phyloP scores from a whole-genome alignment of 129 eudicot species.

The Helianthus annuus region DNA sequence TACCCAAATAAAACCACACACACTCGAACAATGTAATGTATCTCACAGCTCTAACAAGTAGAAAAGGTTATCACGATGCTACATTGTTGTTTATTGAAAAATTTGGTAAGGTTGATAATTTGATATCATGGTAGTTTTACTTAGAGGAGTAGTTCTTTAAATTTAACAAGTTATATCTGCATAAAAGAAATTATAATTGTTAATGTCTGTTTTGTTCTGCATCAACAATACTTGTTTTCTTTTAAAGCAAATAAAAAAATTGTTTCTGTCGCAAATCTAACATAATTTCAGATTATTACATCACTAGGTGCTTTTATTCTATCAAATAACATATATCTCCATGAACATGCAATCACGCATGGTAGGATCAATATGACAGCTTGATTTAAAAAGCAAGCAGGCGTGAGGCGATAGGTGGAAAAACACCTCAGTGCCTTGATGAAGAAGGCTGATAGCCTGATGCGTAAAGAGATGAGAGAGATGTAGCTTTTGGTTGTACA shows the following conservation, averaged over 20 bases:
- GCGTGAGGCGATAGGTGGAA: too few relatives aligned
- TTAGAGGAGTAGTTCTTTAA: background rate
- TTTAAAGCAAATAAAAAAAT: background rate
- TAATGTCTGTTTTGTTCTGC: background rate
- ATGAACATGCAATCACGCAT: background rate
- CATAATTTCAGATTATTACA: background rate
- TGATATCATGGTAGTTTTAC: background rate
- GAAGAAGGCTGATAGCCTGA: too few relatives aligned
- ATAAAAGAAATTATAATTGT: background rate
- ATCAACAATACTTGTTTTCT: background rate
- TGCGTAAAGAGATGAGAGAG: too few relatives aligned
- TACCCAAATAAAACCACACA: too few relatives aligned
- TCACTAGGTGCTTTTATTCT: background rate
- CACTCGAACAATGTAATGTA: background rate
- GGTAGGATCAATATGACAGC: background rate
- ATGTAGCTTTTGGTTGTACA: too few relatives aligned
- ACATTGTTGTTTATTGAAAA: constrained; percentile 2
- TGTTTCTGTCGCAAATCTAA: constrained; percentile 4
- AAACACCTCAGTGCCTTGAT: too few relatives aligned
- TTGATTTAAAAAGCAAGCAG: background rate
- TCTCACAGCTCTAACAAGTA: background rate
- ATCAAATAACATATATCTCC: background rate
- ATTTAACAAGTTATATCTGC: background rate
- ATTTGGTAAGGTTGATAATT: background rate
- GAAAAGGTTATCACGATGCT: background rate